These are phyloP conservation scores for Skeletonema grethae DNA, from an alignment of 108 stramenopile species.

Conservation along the genomic window DNA sequence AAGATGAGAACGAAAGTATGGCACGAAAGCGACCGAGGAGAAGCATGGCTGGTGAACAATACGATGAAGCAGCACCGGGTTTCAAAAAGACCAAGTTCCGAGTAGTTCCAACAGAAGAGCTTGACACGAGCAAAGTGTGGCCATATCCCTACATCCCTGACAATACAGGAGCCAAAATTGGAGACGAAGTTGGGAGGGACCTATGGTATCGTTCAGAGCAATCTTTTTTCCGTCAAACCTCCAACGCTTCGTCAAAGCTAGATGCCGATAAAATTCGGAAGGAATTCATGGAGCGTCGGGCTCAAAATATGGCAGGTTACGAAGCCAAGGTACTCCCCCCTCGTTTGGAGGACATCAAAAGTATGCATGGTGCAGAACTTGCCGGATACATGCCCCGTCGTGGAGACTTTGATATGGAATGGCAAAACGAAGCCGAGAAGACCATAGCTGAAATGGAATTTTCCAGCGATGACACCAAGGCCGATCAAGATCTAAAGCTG, in stretches of 20 bases:
- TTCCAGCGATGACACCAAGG: slow-evolving; percentile 66
- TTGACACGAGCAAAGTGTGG: slow-evolving; percentile 63
- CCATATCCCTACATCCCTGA: slow-evolving; percentile 72
- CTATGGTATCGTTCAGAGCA: slow-evolving; percentile 76
- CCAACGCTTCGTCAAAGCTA: slow-evolving; percentile 36
- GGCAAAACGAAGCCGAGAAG: slow-evolving; percentile 94
- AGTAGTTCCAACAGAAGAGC: slow-evolving; percentile 67
- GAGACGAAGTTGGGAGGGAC: slow-evolving; percentile 83
- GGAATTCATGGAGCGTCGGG: slow-evolving; percentile 71
- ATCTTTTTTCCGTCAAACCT: slow-evolving; percentile 60
- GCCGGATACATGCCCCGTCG: slow-evolving; percentile 93
- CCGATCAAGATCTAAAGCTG: slow-evolving; percentile 87
- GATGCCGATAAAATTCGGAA: slow-evolving; percentile 66
- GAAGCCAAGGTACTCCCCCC: slow-evolving; percentile 80
- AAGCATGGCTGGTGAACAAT: slow-evolving; percentile 13
- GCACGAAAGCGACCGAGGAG: slow-evolving; percentile 36
- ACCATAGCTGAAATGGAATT: slow-evolving; percentile 94
- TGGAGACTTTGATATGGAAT: slow-evolving; percentile 96
- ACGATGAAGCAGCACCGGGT: slow-evolving; percentile 50
- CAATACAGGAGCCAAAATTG: slow-evolving; percentile 48
- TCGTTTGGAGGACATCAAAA: slow-evolving; percentile 68
- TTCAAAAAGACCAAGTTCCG: slow-evolving; percentile 66
- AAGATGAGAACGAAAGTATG: slow-evolving; percentile 2
- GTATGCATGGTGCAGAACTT: slow-evolving; percentile 77
- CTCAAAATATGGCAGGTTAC: slow-evolving; percentile 55